Evolutionary conservation across 2,329 filamentous ascomycete genomes (phyloP).

Genomic region (Exophiala spinifera): DNA sequence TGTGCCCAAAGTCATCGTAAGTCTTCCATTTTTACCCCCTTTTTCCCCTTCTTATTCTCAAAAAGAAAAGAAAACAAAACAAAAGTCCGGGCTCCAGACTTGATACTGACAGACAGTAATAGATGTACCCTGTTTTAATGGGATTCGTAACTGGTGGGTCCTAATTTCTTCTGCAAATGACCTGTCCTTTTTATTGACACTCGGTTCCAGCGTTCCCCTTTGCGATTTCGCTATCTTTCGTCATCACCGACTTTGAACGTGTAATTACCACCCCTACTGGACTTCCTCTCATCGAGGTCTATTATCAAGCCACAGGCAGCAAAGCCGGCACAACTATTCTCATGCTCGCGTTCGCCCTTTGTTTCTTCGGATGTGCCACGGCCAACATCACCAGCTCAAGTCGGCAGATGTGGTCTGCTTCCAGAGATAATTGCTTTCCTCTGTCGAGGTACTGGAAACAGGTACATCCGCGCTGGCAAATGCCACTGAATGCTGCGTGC

Average conservation of each 20-base stretch:
- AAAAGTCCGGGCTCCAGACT: neutral
- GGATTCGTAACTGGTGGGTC: conserved; percentile 31
- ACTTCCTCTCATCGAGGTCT: conserved; percentile 52
- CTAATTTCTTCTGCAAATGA: too few relatives aligned
- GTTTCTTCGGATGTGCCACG: conserved; percentile 18
- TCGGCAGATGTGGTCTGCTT: conserved; percentile 44
- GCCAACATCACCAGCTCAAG: conserved; percentile 16
- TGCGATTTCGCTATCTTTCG: conserved; percentile 36
- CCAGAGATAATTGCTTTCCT: conserved; percentile 50
- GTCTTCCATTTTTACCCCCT: too few relatives aligned
- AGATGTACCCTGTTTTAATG: conserved; percentile 33
- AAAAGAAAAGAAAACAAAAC: too few relatives aligned
- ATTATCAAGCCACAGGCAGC: conserved; percentile 46
- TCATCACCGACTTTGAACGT: conserved; percentile 39
- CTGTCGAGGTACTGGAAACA: conserved; percentile 37
- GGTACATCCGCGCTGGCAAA: conserved; percentile 26
- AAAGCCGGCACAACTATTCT: conserved; percentile 46
- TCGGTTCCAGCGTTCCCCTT: conserved; percentile 29
- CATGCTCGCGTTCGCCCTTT: conserved; percentile 43
- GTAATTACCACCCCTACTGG: conserved; percentile 41
- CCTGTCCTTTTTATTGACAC: neutral
- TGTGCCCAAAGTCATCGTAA: conserved; percentile 32
- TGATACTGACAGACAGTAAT: neutral
- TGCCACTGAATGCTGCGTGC: conserved; percentile 48
- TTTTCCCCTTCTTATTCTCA: too few relatives aligned